Evolutionary conservation across 257 asterid genomes (phyloP).

Genomic region (Solanum verrucosum): DNA sequence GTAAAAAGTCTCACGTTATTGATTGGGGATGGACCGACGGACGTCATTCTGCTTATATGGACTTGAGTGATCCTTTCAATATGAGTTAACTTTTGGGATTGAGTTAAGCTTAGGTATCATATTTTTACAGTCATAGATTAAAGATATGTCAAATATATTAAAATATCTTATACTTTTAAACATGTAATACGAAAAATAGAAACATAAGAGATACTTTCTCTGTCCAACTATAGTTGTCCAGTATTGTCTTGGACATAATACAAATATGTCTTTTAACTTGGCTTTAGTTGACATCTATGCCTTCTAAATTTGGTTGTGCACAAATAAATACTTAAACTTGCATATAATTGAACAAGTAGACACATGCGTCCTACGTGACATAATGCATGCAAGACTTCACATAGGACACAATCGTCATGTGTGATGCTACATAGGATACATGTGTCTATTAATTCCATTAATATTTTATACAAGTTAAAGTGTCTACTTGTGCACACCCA

Average conservation of each 20-base stretch:
- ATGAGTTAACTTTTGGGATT: no score
- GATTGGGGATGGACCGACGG: no score
- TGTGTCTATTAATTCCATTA: background rate
- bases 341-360: background rate
- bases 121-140: background rate
- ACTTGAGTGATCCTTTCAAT: accelerated
- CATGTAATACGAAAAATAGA: no score
- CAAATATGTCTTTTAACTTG: background rate
- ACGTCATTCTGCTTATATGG: no score
- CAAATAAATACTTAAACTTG: background rate
- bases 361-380: background rate
- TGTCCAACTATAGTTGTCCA: background rate
- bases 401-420: no score
- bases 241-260: background rate
- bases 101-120: accelerated
- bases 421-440: background rate
- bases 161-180: no score
- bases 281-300: background rate
- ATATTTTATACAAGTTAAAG: background rate
- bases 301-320: background rate
- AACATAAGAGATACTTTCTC: no score
- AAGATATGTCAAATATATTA: no score
- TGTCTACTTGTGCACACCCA: no score
- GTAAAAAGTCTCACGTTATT: no score
- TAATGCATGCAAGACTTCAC: no score